Evolutionary conservation across 495 filamentous ascomycete genomes (phyloP), one percentile per base, ranked within the genome.

Genomic region (Podospora didyma): DNA sequence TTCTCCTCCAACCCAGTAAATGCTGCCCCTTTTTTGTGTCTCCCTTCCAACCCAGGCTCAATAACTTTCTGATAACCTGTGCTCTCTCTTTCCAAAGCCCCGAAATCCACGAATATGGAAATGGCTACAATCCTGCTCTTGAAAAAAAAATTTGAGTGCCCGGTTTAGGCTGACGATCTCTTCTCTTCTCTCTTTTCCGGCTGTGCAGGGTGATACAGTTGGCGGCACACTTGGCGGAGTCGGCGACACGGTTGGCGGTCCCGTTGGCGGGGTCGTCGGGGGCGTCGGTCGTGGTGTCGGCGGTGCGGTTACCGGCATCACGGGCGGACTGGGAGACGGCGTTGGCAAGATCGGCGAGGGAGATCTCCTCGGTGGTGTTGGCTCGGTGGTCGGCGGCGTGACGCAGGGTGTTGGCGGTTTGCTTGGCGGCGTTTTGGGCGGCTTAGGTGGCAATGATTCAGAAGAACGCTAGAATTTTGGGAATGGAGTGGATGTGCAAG

Each of bases 331-430:
- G 12, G 62, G 62, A 2, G 53, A 60, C 23, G 62, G 62, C 10
- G 60, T 65, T 9, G 62, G 62, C n/a, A 65, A 65, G 49, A 60
- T 65, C 35, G 62, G 62, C 1, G 46, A 62, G 46, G 62, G 62
- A 0, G 62, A 65, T 39, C 6, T 65, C 41, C 62, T 65, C 16
- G 62, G 62, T 26, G 62, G 60, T 7, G 62, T 65, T 39, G 62
- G 62, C 1, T 42, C 34, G 23, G 56, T 65, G 16, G 47, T 65
- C 16, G 62, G 62, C 1, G 62, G 62, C 17, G 62, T 65, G 2
- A 62, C 60, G 11, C 37, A 58, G 23, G 62, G 62, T 19, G 62
- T 62, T 34, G 60, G 60, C 3, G 62, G 62, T 11, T 42, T 65
- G 23, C 26, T 65, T 26, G 62, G 62, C 19, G 62, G 62, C 1